These are phyloP conservation scores for Bipolaris bicolor DNA, from an alignment of 2,329 filamentous ascomycete genomes.

Conservation along the genomic window DNA sequence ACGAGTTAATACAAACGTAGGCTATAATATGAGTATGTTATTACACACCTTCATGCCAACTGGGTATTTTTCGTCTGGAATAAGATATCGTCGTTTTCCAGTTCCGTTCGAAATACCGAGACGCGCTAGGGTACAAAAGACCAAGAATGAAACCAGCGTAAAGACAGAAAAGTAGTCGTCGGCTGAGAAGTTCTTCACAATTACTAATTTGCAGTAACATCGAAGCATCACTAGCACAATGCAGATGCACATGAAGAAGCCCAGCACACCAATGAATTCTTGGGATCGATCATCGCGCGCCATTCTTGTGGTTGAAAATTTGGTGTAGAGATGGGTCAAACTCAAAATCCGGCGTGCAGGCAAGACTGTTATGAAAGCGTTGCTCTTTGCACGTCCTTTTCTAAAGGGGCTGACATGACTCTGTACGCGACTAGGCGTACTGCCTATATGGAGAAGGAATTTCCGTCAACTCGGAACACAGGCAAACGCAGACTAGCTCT, in stretches of 20 bases:
- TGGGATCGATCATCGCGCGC: constrained; percentile 21
- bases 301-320: constrained; percentile 11
- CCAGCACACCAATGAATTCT: constrained; percentile 24
- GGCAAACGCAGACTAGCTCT: neutral
- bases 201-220: constrained; percentile 24
- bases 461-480: neutral
- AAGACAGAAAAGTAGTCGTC: constrained; percentile 27
- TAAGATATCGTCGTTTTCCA: constrained; percentile 23
- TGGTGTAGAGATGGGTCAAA: neutral
- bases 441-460: neutral
- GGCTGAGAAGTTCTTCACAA: constrained; percentile 25
- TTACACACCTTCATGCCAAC: constrained; percentile 23
- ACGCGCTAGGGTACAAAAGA: constrained; percentile 19
- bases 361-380: neutral
- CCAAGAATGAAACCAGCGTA: constrained; percentile 23
- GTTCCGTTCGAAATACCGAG: constrained; percentile 22
- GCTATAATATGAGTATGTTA: neutral
- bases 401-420: constrained; percentile 4
- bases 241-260: constrained; percentile 23
- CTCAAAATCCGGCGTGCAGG: neutral
- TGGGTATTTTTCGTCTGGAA: constrained; percentile 18
- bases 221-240: constrained; percentile 23
- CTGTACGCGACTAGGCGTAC: neutral
- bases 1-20: neutral
- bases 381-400: constrained; percentile 1